phyloP scores from a whole-genome alignment of 495 filamentous ascomycete species.

The Xylaria nigripes region DNA sequence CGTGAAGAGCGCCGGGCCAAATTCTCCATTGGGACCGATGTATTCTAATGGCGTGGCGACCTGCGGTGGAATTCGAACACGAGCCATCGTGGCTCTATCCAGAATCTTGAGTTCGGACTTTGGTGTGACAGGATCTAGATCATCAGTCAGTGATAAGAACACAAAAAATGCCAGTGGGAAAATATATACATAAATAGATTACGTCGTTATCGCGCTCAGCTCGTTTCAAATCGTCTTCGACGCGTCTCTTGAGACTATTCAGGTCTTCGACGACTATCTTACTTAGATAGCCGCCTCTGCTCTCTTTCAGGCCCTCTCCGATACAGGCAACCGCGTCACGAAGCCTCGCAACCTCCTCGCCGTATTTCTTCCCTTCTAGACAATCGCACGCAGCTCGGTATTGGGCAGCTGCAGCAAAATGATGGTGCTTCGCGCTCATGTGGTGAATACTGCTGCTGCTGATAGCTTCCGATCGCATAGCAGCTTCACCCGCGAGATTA shows the following conservation, averaged over 20 bases:
- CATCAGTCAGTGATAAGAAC: constrained; percentile 10
- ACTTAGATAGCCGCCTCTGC: constrained; percentile 64
- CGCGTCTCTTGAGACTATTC: constrained; percentile 70
- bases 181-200: constrained; percentile 63
- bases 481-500: constrained; percentile 71
- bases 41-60: constrained; percentile 70
- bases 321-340: constrained; percentile 74
- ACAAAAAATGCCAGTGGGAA: neutral
- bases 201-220: constrained; percentile 96
- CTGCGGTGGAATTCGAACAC: constrained; percentile 68
- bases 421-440: constrained; percentile 93
- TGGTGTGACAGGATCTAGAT: constrained; percentile 63
- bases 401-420: constrained; percentile 94
- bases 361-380: constrained; percentile 87
- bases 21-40: constrained; percentile 68
- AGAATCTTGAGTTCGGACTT: constrained; percentile 83
- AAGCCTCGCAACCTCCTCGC: constrained; percentile 87
- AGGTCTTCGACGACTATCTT: constrained; percentile 76
- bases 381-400: constrained; percentile 90
- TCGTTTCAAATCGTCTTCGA: constrained; percentile 79
- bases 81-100: constrained; percentile 83
- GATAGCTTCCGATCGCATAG: constrained; percentile 78
- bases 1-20: constrained; percentile 78
- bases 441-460: constrained; percentile 97
- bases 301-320: constrained; percentile 80